phyloP scores from a whole-genome alignment of 176 grass and related monocot species.

The Musa acuminata region DNA sequence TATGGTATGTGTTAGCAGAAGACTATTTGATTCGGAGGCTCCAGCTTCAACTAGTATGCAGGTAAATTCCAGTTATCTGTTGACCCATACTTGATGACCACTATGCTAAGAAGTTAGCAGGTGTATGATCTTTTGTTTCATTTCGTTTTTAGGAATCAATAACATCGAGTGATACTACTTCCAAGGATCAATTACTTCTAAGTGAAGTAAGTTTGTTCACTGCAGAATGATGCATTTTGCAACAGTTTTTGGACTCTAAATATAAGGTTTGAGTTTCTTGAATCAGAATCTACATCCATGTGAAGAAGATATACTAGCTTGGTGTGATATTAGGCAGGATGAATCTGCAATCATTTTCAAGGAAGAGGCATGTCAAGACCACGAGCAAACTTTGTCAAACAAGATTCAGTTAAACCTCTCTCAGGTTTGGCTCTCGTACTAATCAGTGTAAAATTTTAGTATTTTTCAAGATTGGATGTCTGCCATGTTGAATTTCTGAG shows the following conservation, averaged over 20 bases:
- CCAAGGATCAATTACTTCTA: background rate
- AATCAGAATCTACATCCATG: background rate
- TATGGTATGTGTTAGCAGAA: constrained; percentile 41
- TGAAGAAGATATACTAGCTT: background rate
- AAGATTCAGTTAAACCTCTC: background rate
- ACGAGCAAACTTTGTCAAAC: background rate
- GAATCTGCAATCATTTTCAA: background rate
- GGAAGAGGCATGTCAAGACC: background rate
- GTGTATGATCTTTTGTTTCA: background rate
- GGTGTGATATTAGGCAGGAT: background rate
- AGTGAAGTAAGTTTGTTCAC: constrained; percentile 1
- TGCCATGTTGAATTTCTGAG: background rate
- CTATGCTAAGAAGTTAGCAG: background rate
- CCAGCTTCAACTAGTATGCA: constrained; percentile 24
- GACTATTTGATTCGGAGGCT: constrained; percentile 45
- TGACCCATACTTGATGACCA: background rate
- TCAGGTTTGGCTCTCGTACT: background rate
- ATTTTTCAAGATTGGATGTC: background rate
- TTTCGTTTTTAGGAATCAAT: background rate
- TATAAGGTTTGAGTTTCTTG: background rate
- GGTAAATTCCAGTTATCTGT: background rate
- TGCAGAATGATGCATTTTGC: background rate
- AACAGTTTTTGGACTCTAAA: background rate
- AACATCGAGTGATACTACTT: background rate
- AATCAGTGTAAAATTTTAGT: background rate